Conservation (phyloP, 208 protist genomes). For the Naegleria gruberi region DNA sequence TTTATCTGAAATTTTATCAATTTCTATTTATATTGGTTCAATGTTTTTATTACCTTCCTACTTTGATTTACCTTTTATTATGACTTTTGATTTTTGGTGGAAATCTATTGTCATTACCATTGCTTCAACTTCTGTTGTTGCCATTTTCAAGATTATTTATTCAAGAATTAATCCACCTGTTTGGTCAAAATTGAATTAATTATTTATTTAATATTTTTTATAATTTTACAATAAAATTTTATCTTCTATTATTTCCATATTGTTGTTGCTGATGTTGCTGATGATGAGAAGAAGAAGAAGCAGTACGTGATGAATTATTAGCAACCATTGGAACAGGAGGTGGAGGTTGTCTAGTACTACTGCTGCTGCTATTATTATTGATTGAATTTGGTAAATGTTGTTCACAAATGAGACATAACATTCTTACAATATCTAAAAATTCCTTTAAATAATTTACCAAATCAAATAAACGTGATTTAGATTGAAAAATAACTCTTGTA, state of each 20-base stretch:
- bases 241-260: too few relatives aligned
- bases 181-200: constrained; percentile 48
- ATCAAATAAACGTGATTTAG: not conserved
- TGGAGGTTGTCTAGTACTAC: too few relatives aligned
- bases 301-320: too few relatives aligned
- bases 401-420: not conserved
- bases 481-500: not conserved
- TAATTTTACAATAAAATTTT: too few relatives aligned
- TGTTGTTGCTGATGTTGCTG: too few relatives aligned
- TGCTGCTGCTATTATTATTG: too few relatives aligned
- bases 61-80: constrained; percentile 83
- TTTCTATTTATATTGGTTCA: constrained; percentile 77
- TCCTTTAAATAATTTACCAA: not conserved
- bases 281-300: too few relatives aligned
- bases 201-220: too few relatives aligned
- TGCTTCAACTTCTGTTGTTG: constrained; percentile 42
- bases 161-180: constrained; percentile 45
- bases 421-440: not conserved
- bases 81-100: constrained; percentile 48
- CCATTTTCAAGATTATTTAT: constrained; percentile 47
- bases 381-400: too few relatives aligned
- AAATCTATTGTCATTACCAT: constrained; percentile 44
- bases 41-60: constrained; percentile 76
- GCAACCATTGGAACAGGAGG: too few relatives aligned
- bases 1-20: constrained; percentile 64